Percentiles rank a stretch among this genome's conserved stretches.
Conservation (phyloP, 306 rosid genomes). For the Mimosa bimucronata region DNA sequence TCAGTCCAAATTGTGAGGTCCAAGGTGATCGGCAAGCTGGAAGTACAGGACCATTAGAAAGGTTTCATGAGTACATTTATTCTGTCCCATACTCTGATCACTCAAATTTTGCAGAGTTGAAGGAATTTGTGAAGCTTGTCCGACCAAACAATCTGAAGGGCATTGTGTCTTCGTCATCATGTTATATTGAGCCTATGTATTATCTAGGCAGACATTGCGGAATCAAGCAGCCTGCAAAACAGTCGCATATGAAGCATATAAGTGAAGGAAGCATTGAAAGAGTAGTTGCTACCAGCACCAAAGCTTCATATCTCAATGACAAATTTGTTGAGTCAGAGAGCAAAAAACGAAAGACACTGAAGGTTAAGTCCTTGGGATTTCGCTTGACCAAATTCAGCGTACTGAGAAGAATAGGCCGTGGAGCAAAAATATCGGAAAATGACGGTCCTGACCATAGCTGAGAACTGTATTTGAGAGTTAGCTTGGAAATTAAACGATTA, state of each 20-base stretch:
- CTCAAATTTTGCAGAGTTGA: conserved; percentile 60
- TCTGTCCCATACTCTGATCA: conserved; percentile 80
- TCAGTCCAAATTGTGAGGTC: conserved; percentile 33
- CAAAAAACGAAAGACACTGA: conserved; percentile 35
- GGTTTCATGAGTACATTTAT: conserved; percentile 53
- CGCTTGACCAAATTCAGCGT: conserved; percentile 49
- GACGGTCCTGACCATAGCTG: conserved; percentile 33
- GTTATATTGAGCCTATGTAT: conserved; percentile 69
- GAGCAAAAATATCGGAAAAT: conserved; percentile 54
- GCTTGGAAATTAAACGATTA: conserved; percentile 7
- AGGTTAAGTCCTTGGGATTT: conserved; percentile 38
- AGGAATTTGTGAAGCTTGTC: conserved; percentile 64
- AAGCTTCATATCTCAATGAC: conserved; percentile 19
- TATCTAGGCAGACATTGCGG: conserved; percentile 61
- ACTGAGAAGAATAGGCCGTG: conserved; percentile 49
- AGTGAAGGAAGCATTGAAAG: conserved; percentile 44
- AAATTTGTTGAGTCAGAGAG: conserved; percentile 29
- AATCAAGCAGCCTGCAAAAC: conserved; percentile 41
- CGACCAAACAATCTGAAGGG: conserved; percentile 64
- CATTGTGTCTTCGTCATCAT: conserved; percentile 64
- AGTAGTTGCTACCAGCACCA: conserved; percentile 10
- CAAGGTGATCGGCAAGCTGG: conserved; percentile 39
- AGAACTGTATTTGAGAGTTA: not conserved
- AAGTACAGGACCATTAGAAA: conserved; percentile 32
- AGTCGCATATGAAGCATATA: conserved; percentile 23